phyloP scores from a whole-genome alignment of 2,329 filamentous ascomycete species.

The Apiospora kogelbergensis region DNA sequence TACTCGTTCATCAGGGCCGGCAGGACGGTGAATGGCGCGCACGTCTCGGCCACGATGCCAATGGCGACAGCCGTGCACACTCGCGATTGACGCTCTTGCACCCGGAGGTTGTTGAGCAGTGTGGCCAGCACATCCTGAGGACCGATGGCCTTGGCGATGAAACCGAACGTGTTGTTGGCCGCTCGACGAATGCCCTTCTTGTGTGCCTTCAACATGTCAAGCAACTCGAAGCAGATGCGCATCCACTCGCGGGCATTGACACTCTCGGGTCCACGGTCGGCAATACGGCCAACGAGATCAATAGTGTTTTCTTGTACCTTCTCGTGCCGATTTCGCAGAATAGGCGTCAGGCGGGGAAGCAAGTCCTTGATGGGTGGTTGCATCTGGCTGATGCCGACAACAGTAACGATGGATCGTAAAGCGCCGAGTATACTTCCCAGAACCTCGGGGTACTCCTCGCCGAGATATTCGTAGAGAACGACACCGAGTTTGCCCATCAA shows the following conservation, averaged over 20 bases:
- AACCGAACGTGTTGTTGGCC: conserved; percentile 99
- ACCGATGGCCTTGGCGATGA: conserved; percentile 98
- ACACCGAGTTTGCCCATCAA: conserved; percentile 94
- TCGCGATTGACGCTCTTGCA: conserved; percentile 96
- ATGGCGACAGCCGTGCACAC: conserved; percentile 99
- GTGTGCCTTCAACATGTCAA: conserved; percentile 99
- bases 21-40: conserved; percentile 97
- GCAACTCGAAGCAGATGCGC: conserved; percentile 97
- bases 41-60: conserved; percentile 97
- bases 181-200: conserved; percentile 98
- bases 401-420: conserved; percentile 92
- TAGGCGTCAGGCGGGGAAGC: conserved; percentile 92
- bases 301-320: conserved; percentile 99
- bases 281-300: conserved; percentile 95
- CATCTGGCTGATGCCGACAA: conserved; percentile 97
- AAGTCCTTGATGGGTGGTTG: conserved; percentile 97
- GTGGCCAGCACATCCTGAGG: conserved; percentile 96
- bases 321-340: conserved; percentile 95
- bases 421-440: conserved; percentile 95
- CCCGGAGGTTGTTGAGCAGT: conserved; percentile 91
- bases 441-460: conserved; percentile 97
- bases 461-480: conserved; percentile 95
- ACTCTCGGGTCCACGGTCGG: conserved; percentile 92
- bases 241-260: conserved; percentile 99
- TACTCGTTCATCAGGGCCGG: conserved; percentile 99